Conservation (phyloP, 495 filamentous ascomycete species). For the Penicillium atrosanguineum region DNA sequence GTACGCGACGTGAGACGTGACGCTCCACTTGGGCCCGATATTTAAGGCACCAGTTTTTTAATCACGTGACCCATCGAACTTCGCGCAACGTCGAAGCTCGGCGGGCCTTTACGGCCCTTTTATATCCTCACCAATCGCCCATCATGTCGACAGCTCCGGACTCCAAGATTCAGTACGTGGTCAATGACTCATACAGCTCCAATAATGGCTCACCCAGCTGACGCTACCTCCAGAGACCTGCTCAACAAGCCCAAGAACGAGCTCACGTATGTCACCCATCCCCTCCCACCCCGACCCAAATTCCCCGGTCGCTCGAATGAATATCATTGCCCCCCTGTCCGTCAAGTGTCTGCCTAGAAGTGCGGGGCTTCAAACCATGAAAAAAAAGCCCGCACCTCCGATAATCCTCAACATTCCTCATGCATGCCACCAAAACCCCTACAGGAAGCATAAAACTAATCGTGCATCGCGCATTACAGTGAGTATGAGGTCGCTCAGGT, state of each 20-base stretch:
- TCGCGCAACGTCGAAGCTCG: constrained; percentile 3
- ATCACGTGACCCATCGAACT: constrained; percentile 16
- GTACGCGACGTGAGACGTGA: constrained; percentile 47
- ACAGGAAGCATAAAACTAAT: constrained; percentile 25
- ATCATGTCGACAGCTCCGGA: constrained; percentile 61
- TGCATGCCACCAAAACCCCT: constrained; percentile 20
- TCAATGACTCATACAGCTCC: constrained; percentile 14
- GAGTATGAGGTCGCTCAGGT: constrained; percentile 88
- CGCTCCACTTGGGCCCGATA: not conserved
- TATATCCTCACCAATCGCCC: constrained; percentile 26
- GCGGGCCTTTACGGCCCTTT: constrained; percentile 19
- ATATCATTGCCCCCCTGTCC: not conserved
- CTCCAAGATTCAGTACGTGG: constrained; percentile 71
- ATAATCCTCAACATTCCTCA: constrained; percentile 19
- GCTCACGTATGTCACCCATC: constrained; percentile 62
- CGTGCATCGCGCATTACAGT: constrained; percentile 38
- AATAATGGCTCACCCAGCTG: not conserved
- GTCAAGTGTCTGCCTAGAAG: constrained; percentile 11
- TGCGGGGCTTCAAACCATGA: not conserved
- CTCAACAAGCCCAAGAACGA: constrained; percentile 76
- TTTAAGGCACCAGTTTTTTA: not conserved
- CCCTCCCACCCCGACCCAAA: constrained; percentile 1
- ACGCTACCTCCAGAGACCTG: constrained; percentile 59
- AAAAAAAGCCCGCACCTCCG: constrained; percentile 13
- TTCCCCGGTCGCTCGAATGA: constrained; percentile 8